Conservation (phyloP, 208 protist genomes). For the Leishmania lainsoni region DNA sequence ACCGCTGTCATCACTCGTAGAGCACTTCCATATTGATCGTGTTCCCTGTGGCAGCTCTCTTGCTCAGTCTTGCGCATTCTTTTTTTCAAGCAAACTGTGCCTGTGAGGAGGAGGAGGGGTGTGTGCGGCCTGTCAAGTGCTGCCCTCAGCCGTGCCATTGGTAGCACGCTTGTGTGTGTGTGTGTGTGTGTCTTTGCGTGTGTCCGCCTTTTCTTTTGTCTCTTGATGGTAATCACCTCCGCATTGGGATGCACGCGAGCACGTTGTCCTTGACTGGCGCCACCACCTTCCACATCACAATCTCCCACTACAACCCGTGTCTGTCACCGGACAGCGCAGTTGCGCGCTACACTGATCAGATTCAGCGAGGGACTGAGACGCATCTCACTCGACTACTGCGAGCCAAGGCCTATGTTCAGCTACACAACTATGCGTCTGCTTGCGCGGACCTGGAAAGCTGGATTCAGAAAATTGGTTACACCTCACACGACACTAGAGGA, state of each 20-base stretch:
- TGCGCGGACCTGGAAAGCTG: conserved; percentile 43
- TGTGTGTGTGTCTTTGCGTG: background rate
- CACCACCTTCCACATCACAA: background rate
- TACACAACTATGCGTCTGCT: conserved; percentile 42
- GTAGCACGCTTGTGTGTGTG: background rate
- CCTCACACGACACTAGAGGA: background rate
- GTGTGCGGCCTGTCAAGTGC: background rate
- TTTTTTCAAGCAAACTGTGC: background rate
- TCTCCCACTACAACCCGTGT: conserved; percentile 32
- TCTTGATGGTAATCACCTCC: background rate
- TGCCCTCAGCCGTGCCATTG: background rate
- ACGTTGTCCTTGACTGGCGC: background rate
- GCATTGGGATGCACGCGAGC: background rate
- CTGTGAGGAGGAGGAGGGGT: background rate
- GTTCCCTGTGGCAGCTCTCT: background rate
- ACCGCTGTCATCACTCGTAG: background rate
- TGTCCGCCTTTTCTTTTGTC: background rate
- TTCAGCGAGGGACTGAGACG: conserved; percentile 29
- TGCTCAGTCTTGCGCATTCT: background rate
- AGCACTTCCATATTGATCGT: background rate
- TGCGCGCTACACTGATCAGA: conserved; percentile 22
- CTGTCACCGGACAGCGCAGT: conserved; percentile 42
- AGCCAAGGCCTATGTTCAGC: conserved; percentile 40
- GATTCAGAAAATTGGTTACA: conserved; percentile 15
- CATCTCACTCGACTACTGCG: conserved; percentile 37